phyloP scores from a whole-genome alignment of 305 asterid genomes.

The Fraxinus xanthoxyloides region DNA sequence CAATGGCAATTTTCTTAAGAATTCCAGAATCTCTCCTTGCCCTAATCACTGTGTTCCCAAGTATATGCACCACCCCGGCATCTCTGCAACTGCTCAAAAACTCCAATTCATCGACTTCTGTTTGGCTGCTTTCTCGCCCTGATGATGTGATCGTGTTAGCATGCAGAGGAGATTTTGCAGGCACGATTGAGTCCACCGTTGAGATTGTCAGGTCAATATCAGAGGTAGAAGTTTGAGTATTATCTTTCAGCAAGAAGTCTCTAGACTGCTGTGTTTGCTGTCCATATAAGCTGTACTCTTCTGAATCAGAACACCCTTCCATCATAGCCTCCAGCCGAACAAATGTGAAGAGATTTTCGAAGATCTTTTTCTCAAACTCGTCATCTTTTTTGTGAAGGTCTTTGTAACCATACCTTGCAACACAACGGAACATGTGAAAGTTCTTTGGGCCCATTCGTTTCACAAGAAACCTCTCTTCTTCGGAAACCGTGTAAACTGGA shows the following conservation, averaged over 20 bases:
- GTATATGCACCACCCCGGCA: conserved; percentile 91
- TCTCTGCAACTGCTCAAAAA: conserved; percentile 71
- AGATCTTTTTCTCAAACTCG: conserved; percentile 79
- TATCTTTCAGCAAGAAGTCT: conserved; percentile 36
- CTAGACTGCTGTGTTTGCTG: conserved; percentile 66
- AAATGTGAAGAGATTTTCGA: conserved; percentile 64
- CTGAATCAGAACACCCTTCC: conserved; percentile 96
- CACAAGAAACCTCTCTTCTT: conserved; percentile 81
- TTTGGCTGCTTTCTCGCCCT: conserved; percentile 50
- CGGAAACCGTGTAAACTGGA: conserved; percentile 92
- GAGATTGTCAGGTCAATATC: conserved; percentile 49
- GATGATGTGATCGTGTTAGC: conserved; percentile 42
- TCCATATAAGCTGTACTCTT: conserved; percentile 72
- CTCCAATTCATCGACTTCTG: conserved; percentile 79
- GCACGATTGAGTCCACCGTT: conserved; percentile 66
- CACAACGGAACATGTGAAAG: conserved; percentile 93
- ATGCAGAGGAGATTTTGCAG: conserved; percentile 43
- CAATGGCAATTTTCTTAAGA: conserved; percentile 72
- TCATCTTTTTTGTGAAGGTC: conserved; percentile 91
- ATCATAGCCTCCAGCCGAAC: conserved; percentile 88
- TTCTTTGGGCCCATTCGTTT: conserved; percentile 86
- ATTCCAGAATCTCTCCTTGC: conserved; percentile 80
- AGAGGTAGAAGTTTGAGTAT: conserved; percentile 34
- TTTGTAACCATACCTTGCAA: conserved; percentile 91
- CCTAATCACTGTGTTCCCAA: conserved; percentile 82